These are phyloP conservation scores for Oryza nivara DNA, from an alignment of 176 grass and related monocot species.

Conservation along the genomic window DNA sequence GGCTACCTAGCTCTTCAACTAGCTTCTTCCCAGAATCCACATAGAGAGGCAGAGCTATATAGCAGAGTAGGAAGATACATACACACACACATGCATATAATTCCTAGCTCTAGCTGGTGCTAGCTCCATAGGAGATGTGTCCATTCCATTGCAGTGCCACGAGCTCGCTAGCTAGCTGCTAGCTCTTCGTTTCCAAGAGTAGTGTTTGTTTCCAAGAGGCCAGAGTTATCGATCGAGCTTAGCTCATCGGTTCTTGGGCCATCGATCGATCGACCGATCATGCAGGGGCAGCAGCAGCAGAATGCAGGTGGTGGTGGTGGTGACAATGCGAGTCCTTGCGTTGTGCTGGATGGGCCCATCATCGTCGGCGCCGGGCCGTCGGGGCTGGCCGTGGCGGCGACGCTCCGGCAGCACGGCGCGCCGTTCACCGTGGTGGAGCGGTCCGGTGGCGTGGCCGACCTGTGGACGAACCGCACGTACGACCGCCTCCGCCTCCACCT, in stretches of 20 bases:
- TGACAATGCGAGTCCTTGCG: conserved; percentile 9
- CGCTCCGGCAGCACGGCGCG: conserved; percentile 56
- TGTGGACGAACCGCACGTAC: conserved; percentile 87
- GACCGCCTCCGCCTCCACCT: conserved; percentile 92
- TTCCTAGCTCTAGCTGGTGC: neutral
- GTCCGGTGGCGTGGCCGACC: conserved; percentile 73
- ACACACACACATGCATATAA: neutral
- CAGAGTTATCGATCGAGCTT: neutral
- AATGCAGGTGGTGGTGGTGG: neutral
- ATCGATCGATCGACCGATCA: neutral
- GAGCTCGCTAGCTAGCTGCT: neutral
- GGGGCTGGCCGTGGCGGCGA: conserved; percentile 82
- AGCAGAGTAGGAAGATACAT: conserved; percentile 4
- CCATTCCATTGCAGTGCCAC: conserved; percentile 27
- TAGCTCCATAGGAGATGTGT: conserved; percentile 4
- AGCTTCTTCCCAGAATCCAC: conserved; percentile 12
- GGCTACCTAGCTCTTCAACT: conserved; percentile 39
- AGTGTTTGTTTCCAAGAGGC: conserved; percentile 19
- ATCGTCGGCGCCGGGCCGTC: conserved; percentile 93
- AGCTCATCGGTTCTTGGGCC: neutral
- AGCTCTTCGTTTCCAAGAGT: neutral
- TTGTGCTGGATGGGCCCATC: conserved; percentile 66
- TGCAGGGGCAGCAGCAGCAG: conserved; percentile 35
- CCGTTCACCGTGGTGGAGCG: conserved; percentile 81
- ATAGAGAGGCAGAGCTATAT: conserved; percentile 20